Conservation (phyloP, 2,329 filamentous ascomycete genomes). For the Beauveria bassiana region DNA sequence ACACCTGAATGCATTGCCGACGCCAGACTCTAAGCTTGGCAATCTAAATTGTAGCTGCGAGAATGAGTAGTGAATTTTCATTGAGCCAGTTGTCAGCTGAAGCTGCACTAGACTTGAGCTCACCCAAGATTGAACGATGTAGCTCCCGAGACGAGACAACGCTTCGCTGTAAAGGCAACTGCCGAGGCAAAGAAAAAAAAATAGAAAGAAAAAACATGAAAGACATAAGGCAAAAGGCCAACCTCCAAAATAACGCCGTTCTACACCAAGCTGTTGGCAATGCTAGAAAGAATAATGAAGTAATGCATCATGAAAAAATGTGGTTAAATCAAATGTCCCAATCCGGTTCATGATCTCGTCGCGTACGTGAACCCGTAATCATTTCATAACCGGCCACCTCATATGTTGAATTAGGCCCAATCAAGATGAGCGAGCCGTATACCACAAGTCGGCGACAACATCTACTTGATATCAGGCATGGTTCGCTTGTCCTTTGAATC, state of each 20-base stretch:
- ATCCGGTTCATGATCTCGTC: conserved; percentile 32
- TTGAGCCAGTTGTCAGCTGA: no score
- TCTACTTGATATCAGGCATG: conserved; percentile 12
- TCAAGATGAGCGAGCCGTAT: conserved; percentile 38
- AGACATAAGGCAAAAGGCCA: no score
- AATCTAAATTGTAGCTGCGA: background rate
- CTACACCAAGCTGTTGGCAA: background rate
- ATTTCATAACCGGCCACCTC: conserved; percentile 34
- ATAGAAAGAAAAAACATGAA: background rate
- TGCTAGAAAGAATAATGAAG: background rate
- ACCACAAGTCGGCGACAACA: conserved; percentile 36
- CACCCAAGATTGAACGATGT: no score
- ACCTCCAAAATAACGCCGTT: background rate
- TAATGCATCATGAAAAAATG: background rate
- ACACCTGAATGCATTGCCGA: background rate
- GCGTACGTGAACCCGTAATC: conserved; percentile 35
- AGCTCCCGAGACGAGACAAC: no score
- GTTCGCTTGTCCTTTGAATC: background rate
- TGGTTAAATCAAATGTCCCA: conserved; percentile 26
- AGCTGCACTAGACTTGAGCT: no score
- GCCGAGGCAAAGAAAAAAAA: no score
- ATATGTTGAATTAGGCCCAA: conserved; percentile 37
- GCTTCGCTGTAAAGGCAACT: no score
- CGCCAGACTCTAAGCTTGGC: background rate
- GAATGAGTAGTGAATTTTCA: background rate